These are phyloP conservation scores for Zizania palustris DNA, from an alignment of 202 grass and related monocot genomes.

Conservation along the genomic window DNA sequence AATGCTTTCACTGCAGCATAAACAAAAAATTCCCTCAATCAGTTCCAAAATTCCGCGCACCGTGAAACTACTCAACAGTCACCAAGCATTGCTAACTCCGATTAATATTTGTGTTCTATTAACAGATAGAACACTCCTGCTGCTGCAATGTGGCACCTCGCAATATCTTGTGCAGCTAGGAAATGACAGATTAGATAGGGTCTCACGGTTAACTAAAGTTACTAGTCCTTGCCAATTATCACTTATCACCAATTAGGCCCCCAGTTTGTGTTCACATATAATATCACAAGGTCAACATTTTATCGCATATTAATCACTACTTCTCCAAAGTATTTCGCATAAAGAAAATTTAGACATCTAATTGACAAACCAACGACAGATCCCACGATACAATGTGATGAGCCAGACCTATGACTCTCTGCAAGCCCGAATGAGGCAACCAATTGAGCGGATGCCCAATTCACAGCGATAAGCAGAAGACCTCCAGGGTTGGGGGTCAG, in stretches of 20 bases:
- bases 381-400: conserved; percentile 10
- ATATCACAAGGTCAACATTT: not conserved
- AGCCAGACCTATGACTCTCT: not conserved
- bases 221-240: not conserved
- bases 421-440: not conserved
- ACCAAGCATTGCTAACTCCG: not conserved
- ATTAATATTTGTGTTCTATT: not conserved
- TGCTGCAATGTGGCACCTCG: not conserved
- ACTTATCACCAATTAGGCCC: not conserved
- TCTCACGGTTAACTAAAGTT: not conserved
- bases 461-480: conserved; percentile 4
- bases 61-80: not conserved
- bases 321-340: not conserved
- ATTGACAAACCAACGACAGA: conserved; percentile 2
- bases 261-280: not conserved
- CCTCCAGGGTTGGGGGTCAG: not conserved
- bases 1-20: conserved; percentile 85
- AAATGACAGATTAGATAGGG: conserved; percentile 16
- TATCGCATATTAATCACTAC: not conserved
- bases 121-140: conserved; percentile 2
- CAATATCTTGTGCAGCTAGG: not conserved
- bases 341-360: conserved; percentile 10
- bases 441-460: conserved; percentile 15
- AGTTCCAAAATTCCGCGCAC: conserved; percentile 5
- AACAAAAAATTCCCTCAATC: conserved; percentile 5